Evolutionary conservation across 2,329 filamentous ascomycete genomes (phyloP).

Genomic region (Phaeosphaeria sp.): DNA sequence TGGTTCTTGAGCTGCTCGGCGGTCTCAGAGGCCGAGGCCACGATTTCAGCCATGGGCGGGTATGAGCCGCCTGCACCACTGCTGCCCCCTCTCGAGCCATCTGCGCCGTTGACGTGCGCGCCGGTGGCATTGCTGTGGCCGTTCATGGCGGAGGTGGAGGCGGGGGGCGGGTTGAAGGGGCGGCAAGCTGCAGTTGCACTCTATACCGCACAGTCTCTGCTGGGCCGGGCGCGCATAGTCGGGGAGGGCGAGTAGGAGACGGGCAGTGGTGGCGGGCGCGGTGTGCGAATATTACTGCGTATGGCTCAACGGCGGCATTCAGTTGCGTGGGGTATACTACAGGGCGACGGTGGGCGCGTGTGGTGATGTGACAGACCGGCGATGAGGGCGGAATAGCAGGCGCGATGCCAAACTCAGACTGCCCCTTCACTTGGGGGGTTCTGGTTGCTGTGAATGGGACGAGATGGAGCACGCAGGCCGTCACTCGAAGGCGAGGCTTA

Average conservation of each 20-base stretch:
- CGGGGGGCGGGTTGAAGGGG: slow-evolving; percentile 25
- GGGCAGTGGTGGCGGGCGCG: neutral
- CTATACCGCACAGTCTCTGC: slow-evolving; percentile 41
- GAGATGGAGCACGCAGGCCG: neutral
- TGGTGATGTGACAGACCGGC: neutral
- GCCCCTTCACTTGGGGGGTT: neutral
- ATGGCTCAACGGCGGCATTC: slow-evolving; percentile 2
- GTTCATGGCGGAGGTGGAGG: slow-evolving; percentile 34
- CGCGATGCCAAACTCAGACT: neutral
- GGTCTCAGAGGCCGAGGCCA: slow-evolving; percentile 48
- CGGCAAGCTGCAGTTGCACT: slow-evolving; percentile 49
- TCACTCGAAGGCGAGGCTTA: neutral
- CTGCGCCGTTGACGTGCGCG: slow-evolving; percentile 26
- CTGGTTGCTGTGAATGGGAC: neutral
- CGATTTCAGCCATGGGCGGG: slow-evolving; percentile 54
- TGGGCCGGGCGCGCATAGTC: slow-evolving; percentile 33
- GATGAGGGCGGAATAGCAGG: neutral
- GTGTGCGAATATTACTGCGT: neutral
- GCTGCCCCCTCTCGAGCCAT: slow-evolving; percentile 34
- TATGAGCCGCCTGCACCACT: slow-evolving; percentile 31
- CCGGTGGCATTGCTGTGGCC: slow-evolving; percentile 21
- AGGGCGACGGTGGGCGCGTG: neutral
- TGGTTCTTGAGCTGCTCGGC: slow-evolving; percentile 37
- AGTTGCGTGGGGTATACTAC: slow-evolving; percentile 3
- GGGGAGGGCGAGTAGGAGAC: slow-evolving; percentile 5